Evolutionary conservation across 1,284 basidiomycete species (phyloP), one percentile per base, ranked within the genome.

Genomic region (Exsudoporus floridanus): DNA sequence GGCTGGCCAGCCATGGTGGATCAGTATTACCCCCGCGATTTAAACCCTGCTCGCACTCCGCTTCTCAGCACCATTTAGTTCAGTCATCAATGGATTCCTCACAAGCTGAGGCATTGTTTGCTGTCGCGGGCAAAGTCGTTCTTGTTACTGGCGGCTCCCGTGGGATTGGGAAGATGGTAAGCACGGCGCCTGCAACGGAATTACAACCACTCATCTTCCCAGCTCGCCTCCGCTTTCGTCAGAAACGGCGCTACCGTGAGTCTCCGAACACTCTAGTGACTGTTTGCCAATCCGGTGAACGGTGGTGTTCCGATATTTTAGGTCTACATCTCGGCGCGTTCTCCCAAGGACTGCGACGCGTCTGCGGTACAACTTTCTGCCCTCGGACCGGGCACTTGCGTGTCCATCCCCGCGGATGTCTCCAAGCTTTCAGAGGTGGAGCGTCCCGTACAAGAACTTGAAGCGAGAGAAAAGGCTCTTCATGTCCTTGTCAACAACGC

Each of bases 71-170:
- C 35, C 9, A 27, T 18, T n/a, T n/a, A n/a, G n/a, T n/a, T n/a
- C n/a, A n/a, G n/a, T n/a, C n/a, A n/a, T n/a, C n/a, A 16, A 80
- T 77, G 76, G 66, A 60, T 56, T 72, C 74, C 13, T 70, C 79
- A 31, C 65, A 75, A 46, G 56, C 69, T 10, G 58, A 68, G n/a
- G 75, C 70, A 25, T 69, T 87, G 25, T 88, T 88, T 67, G 63
- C 72, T 49, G 82, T 87, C 51, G 71, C 77, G 46, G 80, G 73
- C 42, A 88, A 86, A 63, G 78, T 86, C 5, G 81, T 83, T 2
- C 73, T 88, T 33, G 76, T 87, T 34, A 88, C 85, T 0, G 87
- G 86, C n/a, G 86, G 86, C n/a, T 85, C 81, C 38, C 73, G 83
- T 50, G 85, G 84, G 25, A 80, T 87, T 41, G 84, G 85, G 25